Conservation (phyloP, 805 yeast species). For the Kluyveromyces starmeri region DNA sequence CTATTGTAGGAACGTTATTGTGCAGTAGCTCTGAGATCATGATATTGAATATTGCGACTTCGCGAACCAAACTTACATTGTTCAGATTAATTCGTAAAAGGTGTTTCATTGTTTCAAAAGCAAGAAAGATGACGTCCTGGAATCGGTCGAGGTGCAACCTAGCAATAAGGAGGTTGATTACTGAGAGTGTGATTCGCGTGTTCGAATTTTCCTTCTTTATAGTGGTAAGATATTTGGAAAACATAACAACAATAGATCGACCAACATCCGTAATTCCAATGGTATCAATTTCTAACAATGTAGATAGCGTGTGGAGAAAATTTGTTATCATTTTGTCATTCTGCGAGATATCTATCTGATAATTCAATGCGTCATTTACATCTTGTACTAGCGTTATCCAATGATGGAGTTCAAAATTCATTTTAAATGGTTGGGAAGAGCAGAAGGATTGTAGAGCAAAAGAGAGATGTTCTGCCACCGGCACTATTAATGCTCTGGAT, state of each 20-base stretch:
- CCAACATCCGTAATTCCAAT: conserved; percentile 16
- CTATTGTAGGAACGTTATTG: conserved; percentile 16
- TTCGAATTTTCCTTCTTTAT: conserved; percentile 23
- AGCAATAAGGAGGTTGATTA: conserved; percentile 39
- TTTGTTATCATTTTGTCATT: conserved; percentile 25
- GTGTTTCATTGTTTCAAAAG: conserved; percentile 32
- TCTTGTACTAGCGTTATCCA: conserved; percentile 18
- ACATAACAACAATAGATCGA: conserved; percentile 11
- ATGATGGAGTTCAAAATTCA: conserved; percentile 18
- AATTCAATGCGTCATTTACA: conserved; percentile 9
- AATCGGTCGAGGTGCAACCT: conserved; percentile 36
- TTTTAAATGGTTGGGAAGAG: conserved; percentile 15
- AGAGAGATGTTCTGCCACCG: conserved; percentile 20
- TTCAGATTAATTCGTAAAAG: conserved; percentile 33
- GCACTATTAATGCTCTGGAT: conserved; percentile 11
- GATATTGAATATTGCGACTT: conserved; percentile 38
- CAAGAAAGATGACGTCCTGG: conserved; percentile 30
- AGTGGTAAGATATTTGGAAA: conserved; percentile 16
- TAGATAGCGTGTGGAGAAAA: conserved; percentile 18
- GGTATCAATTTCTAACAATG: conserved; percentile 20
- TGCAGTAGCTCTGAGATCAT: conserved; percentile 35
- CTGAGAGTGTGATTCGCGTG: conserved; percentile 31
- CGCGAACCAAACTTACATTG: conserved; percentile 35
- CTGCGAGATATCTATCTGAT: conserved; percentile 9
- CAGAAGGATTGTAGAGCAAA: conserved; percentile 16